Evolutionary conservation across 2,329 filamentous ascomycete genomes (phyloP).

Genomic region (Lojkania enalia): DNA sequence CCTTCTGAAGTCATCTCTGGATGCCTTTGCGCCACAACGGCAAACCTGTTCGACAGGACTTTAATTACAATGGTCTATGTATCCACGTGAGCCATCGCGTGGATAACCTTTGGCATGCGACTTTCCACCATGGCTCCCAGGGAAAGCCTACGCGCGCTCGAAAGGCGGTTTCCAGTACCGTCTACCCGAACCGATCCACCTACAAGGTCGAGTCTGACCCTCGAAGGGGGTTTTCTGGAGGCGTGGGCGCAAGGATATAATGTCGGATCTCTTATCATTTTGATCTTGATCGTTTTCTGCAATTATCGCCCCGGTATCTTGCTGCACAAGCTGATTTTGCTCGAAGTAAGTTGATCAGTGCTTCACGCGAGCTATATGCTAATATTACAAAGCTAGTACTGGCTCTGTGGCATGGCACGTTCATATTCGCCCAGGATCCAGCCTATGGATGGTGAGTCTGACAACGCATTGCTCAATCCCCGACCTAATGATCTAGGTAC

Average conservation of each 20-base stretch:
- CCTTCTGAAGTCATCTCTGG: too few relatives aligned
- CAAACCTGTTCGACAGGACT: too few relatives aligned
- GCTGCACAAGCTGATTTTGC: slow-evolving; percentile 41
- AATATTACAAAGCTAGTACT: slow-evolving; percentile 31
- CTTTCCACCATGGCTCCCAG: slow-evolving; percentile 28
- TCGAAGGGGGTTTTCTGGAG: slow-evolving; percentile 36
- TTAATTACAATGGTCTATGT: not conserved
- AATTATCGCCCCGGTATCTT: slow-evolving; percentile 39
- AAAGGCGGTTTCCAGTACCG: slow-evolving; percentile 24
- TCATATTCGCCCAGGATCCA: slow-evolving; percentile 39
- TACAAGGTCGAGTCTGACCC: slow-evolving; percentile 28
- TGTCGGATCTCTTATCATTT: slow-evolving; percentile 38
- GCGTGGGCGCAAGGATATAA: slow-evolving; percentile 45
- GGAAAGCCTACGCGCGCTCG: slow-evolving; percentile 13
- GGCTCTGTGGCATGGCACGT: slow-evolving; percentile 43
- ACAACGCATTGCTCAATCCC: not conserved
- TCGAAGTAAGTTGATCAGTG: slow-evolving; percentile 27
- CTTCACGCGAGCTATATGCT: slow-evolving; percentile 2
- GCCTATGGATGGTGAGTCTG: slow-evolving; percentile 31
- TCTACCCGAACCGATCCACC: slow-evolving; percentile 32
- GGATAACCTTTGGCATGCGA: not conserved
- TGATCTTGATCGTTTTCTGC: slow-evolving; percentile 43
- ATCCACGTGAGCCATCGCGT: not conserved
- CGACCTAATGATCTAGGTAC: slow-evolving; percentile 20
- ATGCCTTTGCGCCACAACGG: too few relatives aligned